A percentile compares a stretch with the other conserved stretches of the same genome.
Conservation (phyloP, 169 alveolate genomes). For the Perkinsus chesapeaki region DNA sequence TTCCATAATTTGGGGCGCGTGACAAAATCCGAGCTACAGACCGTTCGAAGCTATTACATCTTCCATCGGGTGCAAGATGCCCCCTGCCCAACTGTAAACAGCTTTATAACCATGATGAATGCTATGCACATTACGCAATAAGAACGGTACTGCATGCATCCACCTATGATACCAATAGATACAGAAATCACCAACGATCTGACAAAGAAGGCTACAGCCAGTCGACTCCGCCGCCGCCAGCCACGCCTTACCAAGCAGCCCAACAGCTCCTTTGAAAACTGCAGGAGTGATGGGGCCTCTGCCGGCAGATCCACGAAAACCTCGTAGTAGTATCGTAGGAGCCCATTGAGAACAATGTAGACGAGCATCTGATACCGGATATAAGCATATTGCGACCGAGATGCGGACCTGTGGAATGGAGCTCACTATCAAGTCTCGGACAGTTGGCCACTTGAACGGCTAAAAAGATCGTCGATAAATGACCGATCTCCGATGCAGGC, state of each 20-base stretch:
- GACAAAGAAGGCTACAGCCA: not conserved
- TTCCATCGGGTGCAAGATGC: constrained; percentile 3
- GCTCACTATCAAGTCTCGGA: not conserved
- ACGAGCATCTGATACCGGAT: not conserved
- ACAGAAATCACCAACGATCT: not conserved
- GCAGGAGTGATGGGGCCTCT: not conserved
- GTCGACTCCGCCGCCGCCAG: not conserved
- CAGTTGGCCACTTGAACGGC: not conserved
- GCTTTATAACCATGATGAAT: not conserved
- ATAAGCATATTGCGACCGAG: not conserved
- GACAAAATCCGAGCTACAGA: too few species aligned
- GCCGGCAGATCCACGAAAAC: not conserved
- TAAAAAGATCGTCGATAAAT: not conserved
- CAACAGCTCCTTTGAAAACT: not conserved
- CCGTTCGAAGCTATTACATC: not conserved
- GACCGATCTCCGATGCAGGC: not conserved
- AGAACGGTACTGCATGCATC: constrained; percentile 5
- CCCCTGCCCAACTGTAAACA: constrained; percentile 5
- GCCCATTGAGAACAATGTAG: not conserved
- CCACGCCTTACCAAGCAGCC: not conserved
- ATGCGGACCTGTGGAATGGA: not conserved
- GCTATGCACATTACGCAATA: not conserved
- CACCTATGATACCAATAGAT: constrained; percentile 6
- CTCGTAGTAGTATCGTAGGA: not conserved
- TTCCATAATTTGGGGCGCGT: too few species aligned